phyloP scores from a whole-genome alignment of 345 rosid genomes.

The Salix brachista region DNA sequence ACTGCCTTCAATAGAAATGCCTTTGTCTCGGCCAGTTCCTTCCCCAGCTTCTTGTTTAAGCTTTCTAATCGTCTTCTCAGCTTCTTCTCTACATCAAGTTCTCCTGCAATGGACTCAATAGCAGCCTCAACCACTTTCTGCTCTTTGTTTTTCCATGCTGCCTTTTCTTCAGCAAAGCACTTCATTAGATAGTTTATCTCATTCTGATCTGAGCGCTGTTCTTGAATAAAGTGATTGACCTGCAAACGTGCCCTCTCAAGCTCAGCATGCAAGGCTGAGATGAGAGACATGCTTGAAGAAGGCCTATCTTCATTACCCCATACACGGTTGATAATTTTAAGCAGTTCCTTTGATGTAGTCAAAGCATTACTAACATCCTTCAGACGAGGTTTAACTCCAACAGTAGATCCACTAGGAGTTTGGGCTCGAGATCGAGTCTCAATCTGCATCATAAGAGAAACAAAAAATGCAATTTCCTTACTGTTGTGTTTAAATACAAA shows the following conservation, averaged over 20 bases:
- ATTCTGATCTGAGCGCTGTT: constrained; percentile 64
- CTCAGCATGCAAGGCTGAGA: constrained; percentile 95
- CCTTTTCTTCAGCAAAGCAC: constrained; percentile 91
- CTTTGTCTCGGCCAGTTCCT: constrained; percentile 75
- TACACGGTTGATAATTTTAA: constrained; percentile 82
- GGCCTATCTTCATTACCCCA: constrained; percentile 91
- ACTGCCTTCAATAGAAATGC: constrained; percentile 57
- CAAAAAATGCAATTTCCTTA: constrained; percentile 1
- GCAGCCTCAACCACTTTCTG: constrained; percentile 86
- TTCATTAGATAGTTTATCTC: constrained; percentile 79
- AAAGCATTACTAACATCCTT: constrained; percentile 89
- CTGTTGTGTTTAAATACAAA: background rate
- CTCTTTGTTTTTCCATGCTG: constrained; percentile 86
- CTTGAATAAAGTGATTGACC: constrained; percentile 83
- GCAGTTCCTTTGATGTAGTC: constrained; percentile 89
- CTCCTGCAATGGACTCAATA: constrained; percentile 81
- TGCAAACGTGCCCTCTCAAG: constrained; percentile 90
- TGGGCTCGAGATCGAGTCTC: constrained; percentile 80
- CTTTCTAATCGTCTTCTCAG: constrained; percentile 77
- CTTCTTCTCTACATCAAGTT: constrained; percentile 84
- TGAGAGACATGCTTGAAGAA: constrained; percentile 85
- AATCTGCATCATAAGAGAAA: constrained; percentile 42
- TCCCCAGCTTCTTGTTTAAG: constrained; percentile 91
- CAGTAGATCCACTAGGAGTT: constrained; percentile 72
- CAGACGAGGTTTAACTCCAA: constrained; percentile 63